Conservation (phyloP, 2,329 filamentous ascomycete genomes). For the Botrytis tulipae region DNA sequence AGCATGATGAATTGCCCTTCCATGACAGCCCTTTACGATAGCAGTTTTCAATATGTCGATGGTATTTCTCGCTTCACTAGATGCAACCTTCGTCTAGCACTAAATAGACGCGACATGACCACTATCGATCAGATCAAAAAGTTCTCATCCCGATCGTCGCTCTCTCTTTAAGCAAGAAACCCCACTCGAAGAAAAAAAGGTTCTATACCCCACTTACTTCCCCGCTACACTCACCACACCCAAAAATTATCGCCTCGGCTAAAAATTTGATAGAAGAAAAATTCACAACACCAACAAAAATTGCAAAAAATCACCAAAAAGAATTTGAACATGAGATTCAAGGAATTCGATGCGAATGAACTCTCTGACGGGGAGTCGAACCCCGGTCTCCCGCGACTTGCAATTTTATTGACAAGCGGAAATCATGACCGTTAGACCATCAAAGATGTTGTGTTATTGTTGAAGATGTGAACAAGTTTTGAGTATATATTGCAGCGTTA, state of each 20-base stretch:
- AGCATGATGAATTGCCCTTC: neutral
- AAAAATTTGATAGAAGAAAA: neutral
- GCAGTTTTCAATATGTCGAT: neutral
- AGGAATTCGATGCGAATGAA: neutral
- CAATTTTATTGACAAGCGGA: constrained; percentile 37
- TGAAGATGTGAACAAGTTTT: accelerated
- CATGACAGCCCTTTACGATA: neutral
- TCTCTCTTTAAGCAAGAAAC: neutral
- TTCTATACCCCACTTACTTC: neutral
- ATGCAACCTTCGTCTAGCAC: neutral
- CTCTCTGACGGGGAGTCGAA: constrained; percentile 32
- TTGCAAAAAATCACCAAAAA: neutral
- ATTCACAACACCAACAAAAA: neutral
- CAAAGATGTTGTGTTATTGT: constrained; percentile 26
- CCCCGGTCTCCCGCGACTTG: constrained; percentile 32
- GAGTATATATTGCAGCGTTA: no score
- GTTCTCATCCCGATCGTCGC: neutral
- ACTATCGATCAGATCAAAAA: neutral
- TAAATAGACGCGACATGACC: neutral
- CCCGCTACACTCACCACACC: neutral
- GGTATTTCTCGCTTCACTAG: neutral
- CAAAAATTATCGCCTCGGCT: no score
- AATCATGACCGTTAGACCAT: constrained; percentile 42
- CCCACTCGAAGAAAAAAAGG: neutral
- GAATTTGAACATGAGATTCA: neutral